These are phyloP conservation scores for Lizanozyma gosingica DNA, from an alignment of 1,139 yeast species.

Conservation along the genomic window DNA sequence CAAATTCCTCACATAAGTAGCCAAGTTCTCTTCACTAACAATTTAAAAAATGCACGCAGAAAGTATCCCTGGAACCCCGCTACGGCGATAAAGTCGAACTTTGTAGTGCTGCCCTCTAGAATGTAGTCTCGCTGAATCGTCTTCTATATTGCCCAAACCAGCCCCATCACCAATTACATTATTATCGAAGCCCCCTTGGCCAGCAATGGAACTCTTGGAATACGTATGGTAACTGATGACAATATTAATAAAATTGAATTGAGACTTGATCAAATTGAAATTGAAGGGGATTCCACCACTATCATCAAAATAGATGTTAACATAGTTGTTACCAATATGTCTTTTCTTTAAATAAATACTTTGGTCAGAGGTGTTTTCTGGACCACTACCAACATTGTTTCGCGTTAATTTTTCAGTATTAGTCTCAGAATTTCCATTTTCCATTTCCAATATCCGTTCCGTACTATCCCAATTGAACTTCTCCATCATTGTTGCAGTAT, in stretches of 20 bases:
- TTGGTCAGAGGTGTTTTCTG: constrained; percentile 35
- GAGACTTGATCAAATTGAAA: constrained; percentile 65
- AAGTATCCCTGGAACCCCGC: constrained; percentile 69
- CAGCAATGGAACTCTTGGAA: constrained; percentile 10
- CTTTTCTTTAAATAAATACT: constrained; percentile 56
- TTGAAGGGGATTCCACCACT: constrained; percentile 55
- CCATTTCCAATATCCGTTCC: not conserved
- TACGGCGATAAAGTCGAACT: constrained; percentile 55
- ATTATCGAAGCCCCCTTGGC: constrained; percentile 3
- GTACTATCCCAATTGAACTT: constrained; percentile 2
- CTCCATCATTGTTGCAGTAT: constrained; percentile 70
- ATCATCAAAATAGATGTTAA: constrained; percentile 73
- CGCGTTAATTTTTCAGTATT: constrained; percentile 1
- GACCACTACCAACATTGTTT: constrained; percentile 10
- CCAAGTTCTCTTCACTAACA: constrained; percentile 48
- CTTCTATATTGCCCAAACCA: constrained; percentile 4
- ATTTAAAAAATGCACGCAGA: constrained; percentile 72
- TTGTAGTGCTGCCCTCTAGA: constrained; percentile 29
- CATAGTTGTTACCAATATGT: constrained; percentile 82
- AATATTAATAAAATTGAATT: constrained; percentile 74
- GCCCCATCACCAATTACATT: constrained; percentile 7
- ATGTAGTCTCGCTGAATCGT: constrained; percentile 2
- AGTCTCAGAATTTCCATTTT: not conserved
- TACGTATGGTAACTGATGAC: constrained; percentile 61
- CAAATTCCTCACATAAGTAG: constrained; percentile 58